A percentile compares a stretch with the other conserved stretches of the same genome.
These are phyloP conservation scores for Cephaloascus albidus DNA, from an alignment of 805 yeast genomes.

Conservation along the genomic window DNA sequence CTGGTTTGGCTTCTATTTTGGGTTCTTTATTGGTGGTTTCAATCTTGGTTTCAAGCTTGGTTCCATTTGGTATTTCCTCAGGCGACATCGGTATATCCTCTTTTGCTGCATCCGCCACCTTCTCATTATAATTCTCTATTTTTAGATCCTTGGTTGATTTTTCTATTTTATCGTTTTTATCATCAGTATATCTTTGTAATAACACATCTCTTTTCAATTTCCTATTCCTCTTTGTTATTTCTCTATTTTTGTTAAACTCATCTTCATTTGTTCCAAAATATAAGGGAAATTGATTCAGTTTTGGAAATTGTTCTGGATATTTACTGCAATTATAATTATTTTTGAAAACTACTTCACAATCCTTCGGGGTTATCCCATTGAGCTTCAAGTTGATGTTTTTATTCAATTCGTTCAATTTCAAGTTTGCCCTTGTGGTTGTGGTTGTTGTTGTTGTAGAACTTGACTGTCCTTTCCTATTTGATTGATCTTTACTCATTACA, in stretches of 20 bases:
- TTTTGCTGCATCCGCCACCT: no score
- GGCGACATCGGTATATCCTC: no score
- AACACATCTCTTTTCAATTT: background rate
- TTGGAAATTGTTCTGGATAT: background rate
- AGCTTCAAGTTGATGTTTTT: background rate
- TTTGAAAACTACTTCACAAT: background rate
- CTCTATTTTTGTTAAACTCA: slow-evolving; percentile 14
- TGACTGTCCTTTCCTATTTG: background rate
- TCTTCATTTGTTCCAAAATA: slow-evolving; percentile 20
- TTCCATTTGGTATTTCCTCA: no score
- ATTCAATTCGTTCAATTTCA: background rate
- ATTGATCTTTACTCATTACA: background rate
- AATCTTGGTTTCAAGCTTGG: no score
- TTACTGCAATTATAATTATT: background rate
- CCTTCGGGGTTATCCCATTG: background rate
- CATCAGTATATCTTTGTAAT: background rate
- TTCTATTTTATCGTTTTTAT: background rate
- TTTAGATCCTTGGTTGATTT: background rate
- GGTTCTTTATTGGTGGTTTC: no score
- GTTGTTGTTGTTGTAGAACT: background rate
- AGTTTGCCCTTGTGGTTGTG: background rate
- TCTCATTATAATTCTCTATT: no score
- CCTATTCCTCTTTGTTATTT: slow-evolving; percentile 2
- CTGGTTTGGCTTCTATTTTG: no score
- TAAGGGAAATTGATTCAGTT: slow-evolving; percentile 10